A percentile compares a stretch with the other conserved stretches of the same genome.
These are phyloP conservation scores for Microsporum canis DNA, from an alignment of 2,329 filamentous ascomycete genomes.

Conservation along the genomic window DNA sequence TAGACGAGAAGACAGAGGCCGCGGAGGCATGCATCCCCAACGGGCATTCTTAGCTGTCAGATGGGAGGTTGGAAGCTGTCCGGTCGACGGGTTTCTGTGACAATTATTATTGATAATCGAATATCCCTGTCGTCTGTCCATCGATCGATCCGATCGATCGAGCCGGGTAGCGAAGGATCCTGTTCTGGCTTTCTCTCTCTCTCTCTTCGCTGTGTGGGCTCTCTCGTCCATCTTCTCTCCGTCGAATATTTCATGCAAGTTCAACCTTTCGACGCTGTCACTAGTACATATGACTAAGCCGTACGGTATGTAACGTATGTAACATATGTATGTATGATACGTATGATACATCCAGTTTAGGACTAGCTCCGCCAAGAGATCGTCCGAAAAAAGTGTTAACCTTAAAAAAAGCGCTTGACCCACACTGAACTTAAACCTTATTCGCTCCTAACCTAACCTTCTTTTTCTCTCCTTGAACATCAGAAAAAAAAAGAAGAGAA, in stretches of 20 bases:
- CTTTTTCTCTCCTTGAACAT: background rate
- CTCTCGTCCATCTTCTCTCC: background rate
- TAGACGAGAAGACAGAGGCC: background rate
- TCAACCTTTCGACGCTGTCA: no score
- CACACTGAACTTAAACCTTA: constrained; percentile 2
- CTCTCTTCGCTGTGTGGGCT: background rate
- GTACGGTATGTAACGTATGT: background rate
- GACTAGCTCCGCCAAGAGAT: background rate
- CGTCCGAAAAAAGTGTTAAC: constrained; percentile 1
- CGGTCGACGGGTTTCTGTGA: background rate
- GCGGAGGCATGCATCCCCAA: background rate
- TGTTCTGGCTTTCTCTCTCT: background rate
- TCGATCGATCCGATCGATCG: constrained; percentile 1
- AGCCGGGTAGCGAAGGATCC: constrained; percentile 1
- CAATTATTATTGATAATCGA: constrained; percentile 4
- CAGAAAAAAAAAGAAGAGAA: background rate
- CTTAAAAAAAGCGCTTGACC: constrained; percentile 1
- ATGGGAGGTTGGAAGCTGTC: background rate
- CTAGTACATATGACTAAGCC: background rate
- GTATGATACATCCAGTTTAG: background rate
- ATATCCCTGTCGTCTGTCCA: background rate
- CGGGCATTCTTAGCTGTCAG: background rate
- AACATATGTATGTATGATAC: background rate
- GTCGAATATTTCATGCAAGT: background rate
- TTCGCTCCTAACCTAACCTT: constrained; percentile 1